Conservation (phyloP, 2,329 filamentous ascomycete species). For the Epichloe hybrida region DNA sequence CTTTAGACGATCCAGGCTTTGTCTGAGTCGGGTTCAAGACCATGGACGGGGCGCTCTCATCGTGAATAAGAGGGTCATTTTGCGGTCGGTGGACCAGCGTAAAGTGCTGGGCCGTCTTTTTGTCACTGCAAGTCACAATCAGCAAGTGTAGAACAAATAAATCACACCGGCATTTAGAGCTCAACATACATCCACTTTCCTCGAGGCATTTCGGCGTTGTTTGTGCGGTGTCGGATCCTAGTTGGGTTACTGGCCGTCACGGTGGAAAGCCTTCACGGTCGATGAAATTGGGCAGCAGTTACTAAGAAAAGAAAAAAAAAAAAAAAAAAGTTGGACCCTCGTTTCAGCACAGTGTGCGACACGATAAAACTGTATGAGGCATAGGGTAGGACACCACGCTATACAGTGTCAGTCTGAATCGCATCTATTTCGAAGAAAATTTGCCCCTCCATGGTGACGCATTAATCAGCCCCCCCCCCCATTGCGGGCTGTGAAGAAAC, state of each 20-base stretch:
- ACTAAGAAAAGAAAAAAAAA: constrained; percentile 9
- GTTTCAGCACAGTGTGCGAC: constrained; percentile 9
- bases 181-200: constrained; percentile 51
- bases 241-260: not conserved
- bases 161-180: not conserved
- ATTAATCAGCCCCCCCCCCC: constrained; percentile 23
- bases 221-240: not conserved
- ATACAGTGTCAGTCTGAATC: constrained; percentile 17
- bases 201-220: constrained; percentile 49
- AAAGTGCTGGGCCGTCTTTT: constrained; percentile 87
- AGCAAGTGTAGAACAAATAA: not conserved
- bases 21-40: constrained; percentile 61
- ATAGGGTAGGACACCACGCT: accelerated
- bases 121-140: constrained; percentile 38
- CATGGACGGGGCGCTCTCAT: constrained; percentile 76
- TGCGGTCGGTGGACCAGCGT: constrained; percentile 91
- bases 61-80: constrained; percentile 94
- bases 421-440: constrained; percentile 20
- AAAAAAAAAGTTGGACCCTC: constrained; percentile 14
- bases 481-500: not conserved
- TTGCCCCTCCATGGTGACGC: constrained; percentile 34
- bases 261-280: constrained; percentile 6
- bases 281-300: constrained; percentile 11
- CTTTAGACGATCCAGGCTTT: constrained; percentile 24
- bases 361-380: constrained; percentile 17